Conservation (phyloP, 75 land plant genomes). For the Azolla pinnata region DNA sequence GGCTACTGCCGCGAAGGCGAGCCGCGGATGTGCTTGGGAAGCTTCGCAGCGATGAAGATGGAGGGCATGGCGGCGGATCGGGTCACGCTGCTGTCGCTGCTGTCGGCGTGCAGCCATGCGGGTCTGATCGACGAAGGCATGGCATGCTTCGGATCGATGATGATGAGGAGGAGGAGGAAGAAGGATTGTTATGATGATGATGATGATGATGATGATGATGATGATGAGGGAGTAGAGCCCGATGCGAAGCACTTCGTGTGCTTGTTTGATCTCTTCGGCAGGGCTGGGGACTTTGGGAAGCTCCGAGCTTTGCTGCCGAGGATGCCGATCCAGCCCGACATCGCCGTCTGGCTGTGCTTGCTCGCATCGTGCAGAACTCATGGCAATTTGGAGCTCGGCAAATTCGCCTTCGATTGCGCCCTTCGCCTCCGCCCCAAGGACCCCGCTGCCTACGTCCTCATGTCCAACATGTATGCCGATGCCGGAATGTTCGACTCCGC, state of each 20-base stretch:
- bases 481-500: neutral
- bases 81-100: slow-evolving; percentile 2
- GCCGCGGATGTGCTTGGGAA: neutral
- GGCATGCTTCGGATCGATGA: slow-evolving; percentile 2
- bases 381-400: slow-evolving; percentile 17
- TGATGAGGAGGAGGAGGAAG: too few relatives aligned
- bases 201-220: too few relatives aligned
- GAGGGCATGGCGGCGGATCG: slow-evolving; percentile 8
- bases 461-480: slow-evolving; percentile 4
- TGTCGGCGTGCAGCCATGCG: slow-evolving; percentile 15
- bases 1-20: slow-evolving; percentile 2
- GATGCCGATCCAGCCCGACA: slow-evolving; percentile 34
- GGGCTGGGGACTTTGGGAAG: slow-evolving; percentile 18
- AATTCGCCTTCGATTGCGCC: neutral
- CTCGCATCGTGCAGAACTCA: slow-evolving; percentile 22
- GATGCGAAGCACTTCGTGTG: slow-evolving; percentile 38
- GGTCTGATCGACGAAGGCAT: slow-evolving; percentile 21
- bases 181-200: too few relatives aligned
- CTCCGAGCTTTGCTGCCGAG: slow-evolving; percentile 23
- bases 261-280: slow-evolving; percentile 44
- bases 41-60: slow-evolving; percentile 3
- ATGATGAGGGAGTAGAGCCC: slow-evolving; percentile 3
- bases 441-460: slow-evolving; percentile 4
- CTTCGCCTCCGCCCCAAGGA: neutral
- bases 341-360: slow-evolving; percentile 24